Conservation (phyloP, 2,329 filamentous ascomycete species). For the Monilinia aucupariae region DNA sequence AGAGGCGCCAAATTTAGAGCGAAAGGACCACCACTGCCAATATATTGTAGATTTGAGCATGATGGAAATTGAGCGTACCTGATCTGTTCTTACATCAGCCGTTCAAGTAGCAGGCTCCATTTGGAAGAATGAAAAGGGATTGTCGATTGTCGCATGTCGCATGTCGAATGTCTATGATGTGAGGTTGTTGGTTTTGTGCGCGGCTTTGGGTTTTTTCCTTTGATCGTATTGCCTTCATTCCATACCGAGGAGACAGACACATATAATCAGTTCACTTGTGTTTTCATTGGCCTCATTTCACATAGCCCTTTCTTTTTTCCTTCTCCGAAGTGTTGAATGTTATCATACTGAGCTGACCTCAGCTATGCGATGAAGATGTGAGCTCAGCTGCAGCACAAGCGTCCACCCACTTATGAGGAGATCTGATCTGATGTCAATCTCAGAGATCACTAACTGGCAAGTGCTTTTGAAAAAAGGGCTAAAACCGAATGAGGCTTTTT, state of each 20-base stretch:
- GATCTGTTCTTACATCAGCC: not conserved
- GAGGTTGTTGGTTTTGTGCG: not conserved
- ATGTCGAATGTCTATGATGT: not conserved
- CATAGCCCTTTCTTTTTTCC: not conserved
- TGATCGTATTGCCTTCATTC: not conserved
- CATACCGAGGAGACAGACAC: not conserved
- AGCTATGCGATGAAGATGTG: not conserved
- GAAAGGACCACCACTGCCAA: not conserved
- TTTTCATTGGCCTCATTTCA: not conserved
- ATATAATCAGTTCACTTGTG: not conserved
- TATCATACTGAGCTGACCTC: not conserved
- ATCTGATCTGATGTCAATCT: not conserved
- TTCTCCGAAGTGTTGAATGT: no score
- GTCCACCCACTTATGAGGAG: no score
- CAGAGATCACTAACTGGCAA: not conserved
- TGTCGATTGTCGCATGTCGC: not conserved
- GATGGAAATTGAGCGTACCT: not conserved
- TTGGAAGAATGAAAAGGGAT: not conserved
- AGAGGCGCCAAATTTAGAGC: not conserved
- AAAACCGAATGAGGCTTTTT: not conserved
- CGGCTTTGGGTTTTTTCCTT: not conserved
- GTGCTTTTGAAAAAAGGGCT: not conserved
- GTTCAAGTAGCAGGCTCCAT: constrained; percentile 3
- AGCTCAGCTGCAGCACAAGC: not conserved
- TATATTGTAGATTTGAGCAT: not conserved